Base-by-base conservation (phyloP, 176 grass and related monocot genomes). In the Musa itinerans region DNA sequence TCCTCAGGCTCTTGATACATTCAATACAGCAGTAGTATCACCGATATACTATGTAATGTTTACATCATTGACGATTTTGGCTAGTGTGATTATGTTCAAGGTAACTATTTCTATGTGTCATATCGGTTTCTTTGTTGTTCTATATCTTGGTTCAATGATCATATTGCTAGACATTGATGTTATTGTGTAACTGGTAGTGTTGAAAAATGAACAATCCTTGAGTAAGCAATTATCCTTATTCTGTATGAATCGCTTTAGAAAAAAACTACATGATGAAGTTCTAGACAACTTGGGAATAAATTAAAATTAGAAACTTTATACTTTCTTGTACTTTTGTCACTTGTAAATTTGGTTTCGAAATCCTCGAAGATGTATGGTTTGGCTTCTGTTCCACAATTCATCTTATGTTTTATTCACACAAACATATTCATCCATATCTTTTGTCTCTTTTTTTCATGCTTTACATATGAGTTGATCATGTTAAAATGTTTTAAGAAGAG, bases 11-110 rank as follows among this genome's bases (percentile, higher is more conserved):
- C 84, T 92, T 58, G 87, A 89, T 69, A 92, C 87, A 1, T 92
- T 92, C 53, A 92, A 89, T 11, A 89, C 90, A 75, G 79, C 82
- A 78, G 90, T 92, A 74, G 87, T 92, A 12, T 89, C 90, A 15
- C 90, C 90, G 15, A 92, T 92, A 78, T 92, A 92, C 54, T 89
- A 89, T 21, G 86, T 87, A 8, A 92, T 92, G 82, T 92, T 92
- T 85, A 89, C 87, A 75, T 87, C 87, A 49, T 75, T 92, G 75
- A 87, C 90, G 50, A 87, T 92, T 65, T 83, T 92, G 84, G 90
- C 90, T 64, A 92, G 87, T 81, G 84, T 92, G 69, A 92, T 92
- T 27, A 92, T 92, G 90, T 92, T 92, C 84, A 92, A 92, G 87
- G 87, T 92, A 79, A 57, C 27, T 81, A 26, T n/a, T 19, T 61